Evolutionary conservation across 306 rosid species (phyloP), one percentile per base, ranked within the genome.

Genomic region (Nissolia schottii): DNA sequence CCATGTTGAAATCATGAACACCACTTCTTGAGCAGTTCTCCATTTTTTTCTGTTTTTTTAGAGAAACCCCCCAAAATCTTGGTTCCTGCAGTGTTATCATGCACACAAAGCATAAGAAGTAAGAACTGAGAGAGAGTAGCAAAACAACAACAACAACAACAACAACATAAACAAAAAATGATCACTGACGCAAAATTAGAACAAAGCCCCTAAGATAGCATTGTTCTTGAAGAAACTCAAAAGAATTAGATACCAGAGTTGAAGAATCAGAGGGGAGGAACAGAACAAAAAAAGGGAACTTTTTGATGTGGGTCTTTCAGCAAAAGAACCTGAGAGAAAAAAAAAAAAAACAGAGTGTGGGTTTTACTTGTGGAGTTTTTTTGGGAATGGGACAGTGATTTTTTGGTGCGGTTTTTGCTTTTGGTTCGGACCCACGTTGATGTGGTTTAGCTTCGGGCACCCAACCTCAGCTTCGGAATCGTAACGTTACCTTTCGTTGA

Each of bases 1-100:
- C 96, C 89, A 88, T 66, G 29, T 80, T 86, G 41, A 87, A 71
- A 82, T 88, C 92, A 53, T 85, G 93, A 56, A 82, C 56, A 63
- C 85, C 89, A 61, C 65, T 81, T 80, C 81, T 79, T 23, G 78
- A 64, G 53, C 72, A 43, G 71, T 77, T 76, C 78, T 78, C 90
- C 99, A 91, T 87, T 15, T 45, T n/a, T 7, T 45, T 45, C 8
- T 43, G 13, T 43, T 3, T 13, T 14, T 7, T 45, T 45, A 43
- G 49, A 25, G 22, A 60, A 51, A 7, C 53, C 56, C 63, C 53
- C 56, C 63, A 69, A 20, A 66, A 68, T 56, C 68, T 56, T 22
- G 41, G 60, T 62, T 74, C 40, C 71, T 81, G 67, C 35, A 65
- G 9, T 43, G 49, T 13, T 24, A 3, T 69, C 78, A 46, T 49